Conservation (phyloP, 345 rosid species). For the Eucalyptus dawsonii region DNA sequence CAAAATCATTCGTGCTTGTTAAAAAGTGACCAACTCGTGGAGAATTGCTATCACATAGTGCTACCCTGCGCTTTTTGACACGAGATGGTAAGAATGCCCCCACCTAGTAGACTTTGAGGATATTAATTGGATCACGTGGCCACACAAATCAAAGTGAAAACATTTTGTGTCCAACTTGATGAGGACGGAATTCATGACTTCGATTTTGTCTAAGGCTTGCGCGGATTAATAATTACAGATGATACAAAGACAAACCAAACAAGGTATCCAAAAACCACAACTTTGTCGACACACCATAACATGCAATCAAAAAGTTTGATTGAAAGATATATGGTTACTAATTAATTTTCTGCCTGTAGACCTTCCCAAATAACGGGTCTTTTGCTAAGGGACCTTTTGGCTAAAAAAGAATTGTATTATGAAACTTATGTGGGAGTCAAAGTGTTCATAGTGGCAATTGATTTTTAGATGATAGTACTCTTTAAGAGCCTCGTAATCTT, state of each 20-base stretch:
- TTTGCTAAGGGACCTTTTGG: background rate
- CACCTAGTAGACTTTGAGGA: no score
- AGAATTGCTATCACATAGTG: no score
- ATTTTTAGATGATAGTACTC: background rate
- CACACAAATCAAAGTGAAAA: no score
- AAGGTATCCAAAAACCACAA: background rate
- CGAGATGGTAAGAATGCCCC: no score
- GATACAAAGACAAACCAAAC: background rate
- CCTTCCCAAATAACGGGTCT: background rate
- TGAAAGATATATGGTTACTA: background rate
- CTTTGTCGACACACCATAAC: background rate
- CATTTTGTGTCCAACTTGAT: no score
- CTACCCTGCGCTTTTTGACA: no score
- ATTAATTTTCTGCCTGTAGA: background rate
- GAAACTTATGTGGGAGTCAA: background rate
- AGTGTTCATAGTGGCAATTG: background rate
- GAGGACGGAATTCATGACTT: background rate
- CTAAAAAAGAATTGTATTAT: background rate
- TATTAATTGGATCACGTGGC: no score
- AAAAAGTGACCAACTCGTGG: no score
- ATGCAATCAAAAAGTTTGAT: background rate
- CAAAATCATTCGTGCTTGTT: no score
- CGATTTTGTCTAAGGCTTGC: background rate
- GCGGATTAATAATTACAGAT: no score
- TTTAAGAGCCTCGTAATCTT: background rate